Evolutionary conservation across 768 basidiomycete species (phyloP).

Genomic region (Mycena vulgaris): DNA sequence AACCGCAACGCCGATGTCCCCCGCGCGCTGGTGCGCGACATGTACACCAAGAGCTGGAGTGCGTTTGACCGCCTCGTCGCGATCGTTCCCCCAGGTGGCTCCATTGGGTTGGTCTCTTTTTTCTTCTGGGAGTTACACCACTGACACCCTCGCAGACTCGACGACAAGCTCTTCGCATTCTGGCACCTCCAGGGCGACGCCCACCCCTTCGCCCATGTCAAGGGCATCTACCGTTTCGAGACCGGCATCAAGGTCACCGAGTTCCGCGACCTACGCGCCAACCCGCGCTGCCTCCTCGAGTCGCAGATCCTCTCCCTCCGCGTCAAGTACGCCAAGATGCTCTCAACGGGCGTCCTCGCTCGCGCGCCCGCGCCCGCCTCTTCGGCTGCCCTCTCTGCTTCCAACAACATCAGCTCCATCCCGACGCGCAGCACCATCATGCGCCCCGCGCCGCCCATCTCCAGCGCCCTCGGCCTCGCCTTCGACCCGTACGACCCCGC

Average conservation of each 20-base stretch:
- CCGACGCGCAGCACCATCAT: slow-evolving; percentile 48
- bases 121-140: slow-evolving; percentile 13
- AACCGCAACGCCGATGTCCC: slow-evolving; percentile 89
- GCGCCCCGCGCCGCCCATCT: slow-evolving; percentile 44
- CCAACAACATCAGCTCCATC: slow-evolving; percentile 51
- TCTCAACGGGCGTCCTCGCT: slow-evolving; percentile 75
- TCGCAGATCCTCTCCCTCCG: slow-evolving; percentile 87
- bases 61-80: slow-evolving; percentile 91
- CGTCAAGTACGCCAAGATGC: slow-evolving; percentile 84
- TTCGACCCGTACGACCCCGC: slow-evolving; percentile 87
- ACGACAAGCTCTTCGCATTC: slow-evolving; percentile 93
- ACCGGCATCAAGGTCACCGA: slow-evolving; percentile 91
- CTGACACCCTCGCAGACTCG: slow-evolving; percentile 70
- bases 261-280: slow-evolving; percentile 90
- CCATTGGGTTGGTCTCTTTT: slow-evolving; percentile 76
- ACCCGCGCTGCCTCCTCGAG: slow-evolving; percentile 89
- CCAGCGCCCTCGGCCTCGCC: slow-evolving; percentile 70
- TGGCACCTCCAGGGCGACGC: slow-evolving; percentile 88
- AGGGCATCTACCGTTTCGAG: slow-evolving; percentile 91
- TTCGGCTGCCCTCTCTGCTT: slow-evolving; percentile 62
- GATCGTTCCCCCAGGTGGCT: slow-evolving; percentile 92
- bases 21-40: slow-evolving; percentile 86
- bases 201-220: slow-evolving; percentile 82
- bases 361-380: slow-evolving; percentile 44
- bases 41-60: slow-evolving; percentile 96